These are phyloP conservation scores for Microbotryum saponariae DNA, from an alignment of 1,284 basidiomycete species.

Conservation along the genomic window DNA sequence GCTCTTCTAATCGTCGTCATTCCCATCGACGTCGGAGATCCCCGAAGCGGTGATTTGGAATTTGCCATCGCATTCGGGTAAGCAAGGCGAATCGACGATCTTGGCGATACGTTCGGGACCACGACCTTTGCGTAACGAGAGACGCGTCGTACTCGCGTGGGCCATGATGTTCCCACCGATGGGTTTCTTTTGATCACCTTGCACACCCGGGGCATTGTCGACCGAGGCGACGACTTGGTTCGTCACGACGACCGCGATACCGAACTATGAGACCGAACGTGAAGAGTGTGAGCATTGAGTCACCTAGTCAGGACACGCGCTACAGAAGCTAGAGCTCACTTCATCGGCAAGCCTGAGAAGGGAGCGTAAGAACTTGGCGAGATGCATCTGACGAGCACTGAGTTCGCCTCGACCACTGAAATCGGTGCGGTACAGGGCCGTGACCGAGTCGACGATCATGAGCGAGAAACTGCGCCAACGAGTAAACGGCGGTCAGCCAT, in stretches of 20 bases:
- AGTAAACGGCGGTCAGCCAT: not conserved
- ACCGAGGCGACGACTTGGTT: constrained; percentile 99
- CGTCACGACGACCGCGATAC: constrained; percentile 92
- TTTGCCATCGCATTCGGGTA: constrained; percentile 92
- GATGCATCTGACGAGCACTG: constrained; percentile 87
- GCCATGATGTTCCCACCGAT: constrained; percentile 96
- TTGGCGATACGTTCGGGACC: constrained; percentile 91
- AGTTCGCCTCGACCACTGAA: constrained; percentile 93
- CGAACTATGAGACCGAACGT: constrained; percentile 56
- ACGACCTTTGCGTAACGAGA: constrained; percentile 87
- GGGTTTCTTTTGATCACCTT: constrained; percentile 80
- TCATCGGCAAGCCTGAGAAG: constrained; percentile 92
- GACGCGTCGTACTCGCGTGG: constrained; percentile 84
- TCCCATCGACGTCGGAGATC: constrained; percentile 40
- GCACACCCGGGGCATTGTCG: constrained; percentile 72
- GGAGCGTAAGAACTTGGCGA: constrained; percentile 93
- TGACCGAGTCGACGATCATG: constrained; percentile 94
- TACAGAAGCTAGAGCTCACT: constrained; percentile 46
- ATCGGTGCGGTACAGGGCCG: constrained; percentile 90
- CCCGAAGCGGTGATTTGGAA: constrained; percentile 62
- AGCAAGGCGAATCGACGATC: constrained; percentile 95
- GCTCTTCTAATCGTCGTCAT: constrained; percentile 4
- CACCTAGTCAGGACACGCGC: too few relatives aligned
- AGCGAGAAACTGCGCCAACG: constrained; percentile 69
- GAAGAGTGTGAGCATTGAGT: constrained; percentile 2